A percentile compares a stretch with the other conserved stretches of the same genome.
Evolutionary conservation across 164 flowering plant genomes (phyloP).

Genomic region (Kingdonia uniflora): DNA sequence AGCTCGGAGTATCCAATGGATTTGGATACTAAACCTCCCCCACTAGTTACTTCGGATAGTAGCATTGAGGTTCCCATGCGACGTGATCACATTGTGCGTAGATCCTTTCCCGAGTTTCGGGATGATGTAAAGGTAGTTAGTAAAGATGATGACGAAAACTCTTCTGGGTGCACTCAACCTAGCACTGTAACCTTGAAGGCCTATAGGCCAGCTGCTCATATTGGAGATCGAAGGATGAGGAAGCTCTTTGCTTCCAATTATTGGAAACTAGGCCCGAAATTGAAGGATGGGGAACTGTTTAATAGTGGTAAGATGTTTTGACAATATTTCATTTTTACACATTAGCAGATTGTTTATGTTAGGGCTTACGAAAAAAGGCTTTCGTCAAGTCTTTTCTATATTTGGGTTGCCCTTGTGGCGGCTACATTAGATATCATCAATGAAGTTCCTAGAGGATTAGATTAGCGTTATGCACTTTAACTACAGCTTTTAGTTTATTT

Average conservation of each 20-base stretch:
- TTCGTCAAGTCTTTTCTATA: no score
- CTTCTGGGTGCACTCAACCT: slow-evolving; percentile 65
- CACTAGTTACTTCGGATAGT: slow-evolving; percentile 44
- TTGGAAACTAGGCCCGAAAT: slow-evolving; percentile 48
- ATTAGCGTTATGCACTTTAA: not conserved
- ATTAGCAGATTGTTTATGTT: no score
- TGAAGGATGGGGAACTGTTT: slow-evolving; percentile 35
- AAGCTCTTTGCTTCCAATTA: slow-evolving; percentile 57
- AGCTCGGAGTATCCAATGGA: slow-evolving; percentile 25
- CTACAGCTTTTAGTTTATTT: slow-evolving; percentile 8
- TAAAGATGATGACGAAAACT: slow-evolving; percentile 97
- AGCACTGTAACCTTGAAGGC: slow-evolving; percentile 32
- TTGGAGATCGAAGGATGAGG: slow-evolving; percentile 54
- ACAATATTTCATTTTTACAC: no score
- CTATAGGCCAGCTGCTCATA: slow-evolving; percentile 36
- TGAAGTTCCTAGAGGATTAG: no score
- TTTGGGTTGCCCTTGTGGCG: no score
- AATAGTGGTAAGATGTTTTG: slow-evolving; percentile 37
- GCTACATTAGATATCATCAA: no score
- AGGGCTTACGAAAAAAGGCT: no score
- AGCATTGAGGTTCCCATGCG: slow-evolving; percentile 30
- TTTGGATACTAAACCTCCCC: slow-evolving; percentile 36
- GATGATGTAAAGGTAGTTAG: slow-evolving; percentile 52
- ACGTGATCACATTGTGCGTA: slow-evolving; percentile 24
- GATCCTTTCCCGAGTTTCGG: slow-evolving; percentile 24